A percentile compares a stretch with the other conserved stretches of the same genome.
Evolutionary conservation across 768 basidiomycete genomes (phyloP).

Genomic region (Trametes sanguinea): DNA sequence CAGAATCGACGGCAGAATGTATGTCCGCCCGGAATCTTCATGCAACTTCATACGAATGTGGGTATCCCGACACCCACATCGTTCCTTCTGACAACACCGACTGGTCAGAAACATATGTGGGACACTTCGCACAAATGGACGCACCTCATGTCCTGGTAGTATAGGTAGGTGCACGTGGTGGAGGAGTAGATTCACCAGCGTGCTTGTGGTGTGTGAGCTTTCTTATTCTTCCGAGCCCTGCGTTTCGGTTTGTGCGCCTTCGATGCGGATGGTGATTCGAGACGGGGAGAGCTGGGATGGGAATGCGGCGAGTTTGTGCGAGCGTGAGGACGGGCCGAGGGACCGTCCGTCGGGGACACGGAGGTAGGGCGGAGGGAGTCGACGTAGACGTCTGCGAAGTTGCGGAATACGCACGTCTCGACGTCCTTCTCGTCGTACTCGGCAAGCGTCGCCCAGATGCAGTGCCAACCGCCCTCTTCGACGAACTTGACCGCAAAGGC

Average conservation of each 20-base stretch:
- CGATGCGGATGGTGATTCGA: background rate
- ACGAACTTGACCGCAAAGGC: conserved; percentile 58
- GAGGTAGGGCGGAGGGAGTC: conserved; percentile 41
- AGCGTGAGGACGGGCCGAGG: background rate
- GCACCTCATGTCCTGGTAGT: background rate
- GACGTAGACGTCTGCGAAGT: conserved; percentile 62
- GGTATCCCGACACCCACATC: too few relatives aligned
- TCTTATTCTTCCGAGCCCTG: conserved; percentile 10
- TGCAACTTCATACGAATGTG: too few relatives aligned
- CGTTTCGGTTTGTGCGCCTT: conserved; percentile 8
- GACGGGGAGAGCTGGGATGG: background rate
- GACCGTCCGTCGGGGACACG: background rate
- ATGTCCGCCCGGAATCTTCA: conserved; percentile 5
- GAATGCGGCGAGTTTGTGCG: background rate
- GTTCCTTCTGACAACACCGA: too few relatives aligned
- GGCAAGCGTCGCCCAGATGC: conserved; percentile 62
- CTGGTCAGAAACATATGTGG: too few relatives aligned
- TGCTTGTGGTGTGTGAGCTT: conserved; percentile 8
- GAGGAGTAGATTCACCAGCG: conserved; percentile 7
- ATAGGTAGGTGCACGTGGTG: too few relatives aligned
- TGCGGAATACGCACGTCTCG: conserved; percentile 45
- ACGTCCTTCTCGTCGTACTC: conserved; percentile 48
- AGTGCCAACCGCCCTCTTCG: conserved; percentile 56
- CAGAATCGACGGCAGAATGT: background rate
- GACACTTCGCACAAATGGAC: too few relatives aligned